A percentile compares a stretch with the other conserved stretches of the same genome.
Evolutionary conservation across 805 yeast species (phyloP).

Genomic region (Barnettozyma siamensis): DNA sequence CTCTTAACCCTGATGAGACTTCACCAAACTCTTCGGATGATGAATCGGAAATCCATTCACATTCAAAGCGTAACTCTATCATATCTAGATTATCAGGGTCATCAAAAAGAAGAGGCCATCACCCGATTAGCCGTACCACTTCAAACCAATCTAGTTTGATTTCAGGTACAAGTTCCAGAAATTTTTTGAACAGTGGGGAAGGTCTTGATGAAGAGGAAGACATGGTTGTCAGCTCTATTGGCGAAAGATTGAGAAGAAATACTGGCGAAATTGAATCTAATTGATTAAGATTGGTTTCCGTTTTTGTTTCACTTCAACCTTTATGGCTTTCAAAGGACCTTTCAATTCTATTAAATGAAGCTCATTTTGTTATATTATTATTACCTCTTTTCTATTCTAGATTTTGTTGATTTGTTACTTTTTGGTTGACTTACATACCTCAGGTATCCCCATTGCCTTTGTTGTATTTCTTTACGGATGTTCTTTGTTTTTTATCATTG

Average conservation of each 20-base stretch:
- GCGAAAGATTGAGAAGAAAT: conserved; percentile 29
- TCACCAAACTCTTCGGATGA: conserved; percentile 26
- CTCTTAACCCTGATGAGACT: conserved; percentile 16
- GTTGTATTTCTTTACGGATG: neutral
- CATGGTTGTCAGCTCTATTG: conserved; percentile 29
- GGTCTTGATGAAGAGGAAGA: conserved; percentile 20
- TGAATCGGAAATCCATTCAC: conserved; percentile 19
- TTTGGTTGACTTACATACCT: too few species aligned
- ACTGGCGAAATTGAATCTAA: conserved; percentile 24
- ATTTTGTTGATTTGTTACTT: neutral
- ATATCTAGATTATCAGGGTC: conserved; percentile 10
- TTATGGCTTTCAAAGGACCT: conserved; percentile 8
- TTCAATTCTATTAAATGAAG: neutral
- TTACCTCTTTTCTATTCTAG: neutral
- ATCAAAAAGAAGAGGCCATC: conserved; percentile 4
- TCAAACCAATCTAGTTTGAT: conserved; percentile 15
- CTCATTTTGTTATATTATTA: conserved; percentile 9
- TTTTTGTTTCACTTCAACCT: neutral
- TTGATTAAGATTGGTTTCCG: neutral
- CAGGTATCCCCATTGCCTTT: too few species aligned
- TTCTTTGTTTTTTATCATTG: too few species aligned
- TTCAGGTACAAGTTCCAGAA: conserved; percentile 9
- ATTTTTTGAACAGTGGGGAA: conserved; percentile 9
- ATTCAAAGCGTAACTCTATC: conserved; percentile 14
- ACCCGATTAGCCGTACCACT: conserved; percentile 6